Evolutionary conservation across 768 basidiomycete genomes (phyloP).

Genomic region (Tricholoma furcatifolium): DNA sequence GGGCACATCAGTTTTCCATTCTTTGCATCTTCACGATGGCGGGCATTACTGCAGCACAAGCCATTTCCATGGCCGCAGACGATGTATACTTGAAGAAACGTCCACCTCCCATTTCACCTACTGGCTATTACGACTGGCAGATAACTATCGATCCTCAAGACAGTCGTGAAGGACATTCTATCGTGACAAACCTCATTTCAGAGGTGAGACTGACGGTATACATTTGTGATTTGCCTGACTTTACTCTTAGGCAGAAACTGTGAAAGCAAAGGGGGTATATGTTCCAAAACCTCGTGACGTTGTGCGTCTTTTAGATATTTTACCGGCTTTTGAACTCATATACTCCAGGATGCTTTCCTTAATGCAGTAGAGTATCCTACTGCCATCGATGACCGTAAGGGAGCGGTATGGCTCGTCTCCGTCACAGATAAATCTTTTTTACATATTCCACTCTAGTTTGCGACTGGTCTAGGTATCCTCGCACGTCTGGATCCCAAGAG

Average conservation of each 20-base stretch:
- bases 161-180: constrained; percentile 30
- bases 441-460: constrained; percentile 21
- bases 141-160: constrained; percentile 27
- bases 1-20: too few relatives aligned
- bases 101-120: constrained; percentile 35
- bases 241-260: constrained; percentile 13
- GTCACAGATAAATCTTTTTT: not conserved
- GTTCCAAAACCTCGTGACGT: constrained; percentile 21
- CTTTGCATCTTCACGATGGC: constrained; percentile 1
- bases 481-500: constrained; percentile 20
- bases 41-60: constrained; percentile 22
- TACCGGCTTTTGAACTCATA: not conserved
- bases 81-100: constrained; percentile 33
- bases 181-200: constrained; percentile 31
- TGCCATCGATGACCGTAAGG: constrained; percentile 41
- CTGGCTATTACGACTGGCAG: constrained; percentile 45
- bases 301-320: constrained; percentile 11
- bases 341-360: constrained; percentile 25
- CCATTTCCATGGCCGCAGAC: constrained; percentile 29
- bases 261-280: constrained; percentile 21
- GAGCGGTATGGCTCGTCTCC: constrained; percentile 18
- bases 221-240: not conserved
- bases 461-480: constrained; percentile 24
- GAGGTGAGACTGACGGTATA: constrained; percentile 11
- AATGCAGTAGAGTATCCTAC: constrained; percentile 27